Evolutionary conservation across 106 monocot species (phyloP).

Genomic region (Cymbidium sinense): DNA sequence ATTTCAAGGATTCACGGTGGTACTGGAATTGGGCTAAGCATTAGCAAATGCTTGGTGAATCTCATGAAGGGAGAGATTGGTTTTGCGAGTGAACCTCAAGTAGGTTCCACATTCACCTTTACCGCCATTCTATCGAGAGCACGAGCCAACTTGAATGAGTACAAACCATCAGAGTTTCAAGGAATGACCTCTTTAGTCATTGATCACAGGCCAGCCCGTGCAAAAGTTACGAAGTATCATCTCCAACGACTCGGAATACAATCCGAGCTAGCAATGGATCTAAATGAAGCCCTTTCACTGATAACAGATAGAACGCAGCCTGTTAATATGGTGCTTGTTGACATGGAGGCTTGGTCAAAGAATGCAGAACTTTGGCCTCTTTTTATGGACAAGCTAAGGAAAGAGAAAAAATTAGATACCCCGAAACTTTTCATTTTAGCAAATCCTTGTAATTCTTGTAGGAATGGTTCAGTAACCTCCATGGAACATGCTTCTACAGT

Average conservation of each 20-base stretch:
- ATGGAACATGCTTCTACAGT: slow-evolving; percentile 35
- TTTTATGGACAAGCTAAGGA: slow-evolving; percentile 31
- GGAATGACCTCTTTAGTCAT: slow-evolving; percentile 77
- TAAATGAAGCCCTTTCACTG: slow-evolving; percentile 35
- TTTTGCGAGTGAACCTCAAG: slow-evolving; percentile 70
- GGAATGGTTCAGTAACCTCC: slow-evolving; percentile 27
- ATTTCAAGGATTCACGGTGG: slow-evolving; percentile 92
- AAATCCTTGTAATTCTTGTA: slow-evolving; percentile 48
- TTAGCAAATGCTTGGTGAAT: slow-evolving; percentile 92
- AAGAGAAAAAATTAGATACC: slow-evolving; percentile 15
- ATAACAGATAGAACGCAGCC: slow-evolving; percentile 16
- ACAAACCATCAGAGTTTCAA: slow-evolving; percentile 54
- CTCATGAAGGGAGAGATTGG: slow-evolving; percentile 99
- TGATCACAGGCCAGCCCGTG: slow-evolving; percentile 68
- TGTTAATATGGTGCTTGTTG: slow-evolving; percentile 65
- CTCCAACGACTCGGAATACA: slow-evolving; percentile 74
- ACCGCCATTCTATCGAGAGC: slow-evolving; percentile 57
- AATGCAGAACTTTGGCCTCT: slow-evolving; percentile 37
- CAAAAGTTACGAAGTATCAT: slow-evolving; percentile 75
- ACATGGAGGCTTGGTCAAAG: slow-evolving; percentile 61
- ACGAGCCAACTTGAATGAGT: slow-evolving; percentile 26
- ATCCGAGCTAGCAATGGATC: slow-evolving; percentile 24
- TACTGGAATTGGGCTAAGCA: slow-evolving; percentile 94
- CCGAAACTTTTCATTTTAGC: slow-evolving; percentile 81
- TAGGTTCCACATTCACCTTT: slow-evolving; percentile 92